Evolutionary conservation across 148 eudicot species (phyloP).

Genomic region (Camellia lanceoleosa): DNA sequence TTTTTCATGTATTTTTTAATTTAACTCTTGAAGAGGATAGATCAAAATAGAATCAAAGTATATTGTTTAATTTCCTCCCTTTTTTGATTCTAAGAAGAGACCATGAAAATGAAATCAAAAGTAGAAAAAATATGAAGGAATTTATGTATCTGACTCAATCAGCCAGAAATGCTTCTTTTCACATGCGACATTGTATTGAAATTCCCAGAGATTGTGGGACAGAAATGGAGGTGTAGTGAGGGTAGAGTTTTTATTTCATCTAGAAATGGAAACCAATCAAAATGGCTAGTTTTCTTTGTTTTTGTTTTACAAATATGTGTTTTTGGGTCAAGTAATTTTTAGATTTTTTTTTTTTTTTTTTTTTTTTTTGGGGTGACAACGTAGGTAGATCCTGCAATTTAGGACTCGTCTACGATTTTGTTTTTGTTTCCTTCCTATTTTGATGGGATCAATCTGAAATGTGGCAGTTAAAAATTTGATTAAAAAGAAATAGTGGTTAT

Average conservation of each 20-base stretch:
- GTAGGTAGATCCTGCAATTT: slow-evolving; percentile 32
- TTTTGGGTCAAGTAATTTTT: slow-evolving; percentile 17
- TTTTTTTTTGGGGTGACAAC: slow-evolving; percentile 31
- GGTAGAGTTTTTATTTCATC: slow-evolving; percentile 12
- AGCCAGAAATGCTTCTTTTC: background rate
- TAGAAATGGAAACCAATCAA: slow-evolving; percentile 11
- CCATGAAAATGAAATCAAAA: background rate
- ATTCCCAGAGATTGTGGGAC: too few relatives aligned
- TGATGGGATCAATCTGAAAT: slow-evolving; percentile 9
- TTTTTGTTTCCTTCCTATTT: slow-evolving; percentile 15
- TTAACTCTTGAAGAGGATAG: background rate
- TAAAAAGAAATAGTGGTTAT: background rate
- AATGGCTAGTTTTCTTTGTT: slow-evolving; percentile 11
- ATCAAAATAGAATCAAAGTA: slow-evolving; percentile 5
- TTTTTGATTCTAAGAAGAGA: background rate
- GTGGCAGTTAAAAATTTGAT: background rate
- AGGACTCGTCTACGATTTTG: slow-evolving; percentile 21
- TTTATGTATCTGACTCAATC: background rate
- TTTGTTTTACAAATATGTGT: background rate
- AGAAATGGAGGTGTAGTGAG: background rate
- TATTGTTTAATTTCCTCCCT: too few relatives aligned
- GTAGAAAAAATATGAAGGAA: background rate
- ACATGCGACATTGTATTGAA: background rate
- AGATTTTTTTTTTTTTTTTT: slow-evolving; percentile 29
- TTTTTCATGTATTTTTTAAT: background rate